Evolutionary conservation across 1,139 yeast genomes (phyloP), one percentile per base, ranked within the genome.

Genomic region (Lodderomyces margitis): DNA sequence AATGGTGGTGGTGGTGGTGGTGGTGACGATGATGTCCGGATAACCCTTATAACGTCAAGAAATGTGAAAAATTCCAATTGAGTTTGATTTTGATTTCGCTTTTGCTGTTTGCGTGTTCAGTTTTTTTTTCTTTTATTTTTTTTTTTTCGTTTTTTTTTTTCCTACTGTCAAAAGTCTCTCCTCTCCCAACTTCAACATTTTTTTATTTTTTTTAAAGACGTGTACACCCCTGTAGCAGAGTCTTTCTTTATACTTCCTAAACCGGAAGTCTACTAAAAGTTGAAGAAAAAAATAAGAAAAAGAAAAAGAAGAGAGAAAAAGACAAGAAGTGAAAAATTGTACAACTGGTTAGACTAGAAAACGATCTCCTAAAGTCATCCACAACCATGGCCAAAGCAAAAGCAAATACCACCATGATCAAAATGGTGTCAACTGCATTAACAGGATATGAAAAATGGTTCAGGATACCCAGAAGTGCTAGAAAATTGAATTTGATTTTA

Each of bases 371-470:
- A 14, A 34, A 34, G 12, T 31, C 21, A 31, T 15, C 5, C 21
- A 16, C 20, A 33, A 39, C 12, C 3, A 71, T 71, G 77, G 74
- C 75, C 21, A 70, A 67, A 52, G 69, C 68, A 21, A 71, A 68
- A 54, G 61, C 69, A 37, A 62, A 74, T 23, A 70, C 67, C 47
- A 71, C 77, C 37, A 72, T 72, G 78, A 72, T 72, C 44, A 70
- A 72, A 62, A 71, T 88, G 50, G 68, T 87, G 2, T 87, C 96
- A 1, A 75, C 92, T 1, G 97, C 97, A 21, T 78, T 83, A 53
- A 89, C 97, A 1, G 97, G 97, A 2, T 86, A 75, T 61, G 80
- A 81, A 60, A 80, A 94, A 59, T 84, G 91, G 64, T 80, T 89
- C 50, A 74, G 81, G 44, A 79, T 91, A 42, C 94, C 92, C 41